Evolutionary conservation across 257 asterid species (phyloP).

Genomic region (Nicotiana noctiflora): DNA sequence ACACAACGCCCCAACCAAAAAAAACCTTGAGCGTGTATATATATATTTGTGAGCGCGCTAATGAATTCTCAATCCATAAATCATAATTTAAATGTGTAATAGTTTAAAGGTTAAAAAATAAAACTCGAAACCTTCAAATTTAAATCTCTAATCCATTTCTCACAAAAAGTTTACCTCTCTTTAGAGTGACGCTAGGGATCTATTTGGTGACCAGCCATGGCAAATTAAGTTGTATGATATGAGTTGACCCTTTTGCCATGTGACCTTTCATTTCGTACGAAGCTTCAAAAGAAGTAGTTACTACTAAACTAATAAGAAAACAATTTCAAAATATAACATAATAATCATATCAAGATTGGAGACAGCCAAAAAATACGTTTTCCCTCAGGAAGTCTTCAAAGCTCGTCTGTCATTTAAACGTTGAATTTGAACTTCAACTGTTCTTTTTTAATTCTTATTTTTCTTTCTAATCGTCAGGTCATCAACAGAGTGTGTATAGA

Average conservation of each 20-base stretch:
- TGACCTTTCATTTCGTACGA: conserved; percentile 20
- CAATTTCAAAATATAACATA: not conserved
- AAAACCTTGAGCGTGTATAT: too few relatives aligned
- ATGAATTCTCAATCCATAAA: too few relatives aligned
- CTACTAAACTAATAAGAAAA: not conserved
- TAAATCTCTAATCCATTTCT: too few relatives aligned
- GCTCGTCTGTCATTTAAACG: conserved; percentile 23
- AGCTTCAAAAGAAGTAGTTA: conserved; percentile 11
- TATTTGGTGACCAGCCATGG: conserved; percentile 1
- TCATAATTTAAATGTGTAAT: too few relatives aligned
- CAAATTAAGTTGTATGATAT: not conserved
- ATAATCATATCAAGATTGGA: not conserved
- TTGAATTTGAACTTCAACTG: conserved; percentile 30
- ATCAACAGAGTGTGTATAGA: not conserved
- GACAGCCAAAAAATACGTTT: conserved; percentile 16
- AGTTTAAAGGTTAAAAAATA: too few relatives aligned
- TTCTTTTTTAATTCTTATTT: not conserved
- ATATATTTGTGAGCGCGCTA: too few relatives aligned
- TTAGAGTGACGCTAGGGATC: not conserved
- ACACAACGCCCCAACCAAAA: too few relatives aligned
- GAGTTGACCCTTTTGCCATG: conserved; percentile 13
- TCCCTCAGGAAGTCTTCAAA: conserved; percentile 7
- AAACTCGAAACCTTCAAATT: too few relatives aligned
- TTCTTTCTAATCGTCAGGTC: not conserved
- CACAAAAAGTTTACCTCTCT: not conserved